phyloP scores from a whole-genome alignment of 495 filamentous ascomycete species.

The Talaromyces thailandensis region DNA sequence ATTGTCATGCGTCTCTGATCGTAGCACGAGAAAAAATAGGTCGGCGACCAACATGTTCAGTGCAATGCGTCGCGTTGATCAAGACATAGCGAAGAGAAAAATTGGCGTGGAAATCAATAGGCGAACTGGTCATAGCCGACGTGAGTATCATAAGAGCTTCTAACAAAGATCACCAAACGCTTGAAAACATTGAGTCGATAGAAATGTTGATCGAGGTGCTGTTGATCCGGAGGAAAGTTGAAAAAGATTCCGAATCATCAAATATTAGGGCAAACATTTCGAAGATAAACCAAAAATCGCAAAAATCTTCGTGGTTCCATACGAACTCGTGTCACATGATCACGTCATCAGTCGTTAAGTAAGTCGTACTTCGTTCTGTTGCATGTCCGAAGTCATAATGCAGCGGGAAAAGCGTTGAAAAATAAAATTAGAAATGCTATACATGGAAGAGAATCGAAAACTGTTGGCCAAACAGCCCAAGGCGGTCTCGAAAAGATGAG shows the following conservation, averaged over 20 bases:
- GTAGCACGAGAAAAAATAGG: neutral
- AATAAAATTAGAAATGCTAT: conserved; percentile 5
- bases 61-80: neutral
- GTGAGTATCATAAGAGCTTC: conserved; percentile 1
- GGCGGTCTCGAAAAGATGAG: neutral
- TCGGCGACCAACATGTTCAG: neutral
- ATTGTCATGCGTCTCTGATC: neutral
- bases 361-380: conserved; percentile 8
- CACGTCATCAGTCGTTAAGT: conserved; percentile 6
- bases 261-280: conserved; percentile 1
- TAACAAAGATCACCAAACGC: neutral
- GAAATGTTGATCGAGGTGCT: neutral
- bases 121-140: neutral
- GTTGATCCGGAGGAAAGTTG: neutral
- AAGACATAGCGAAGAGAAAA: neutral
- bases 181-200: conserved; percentile 2
- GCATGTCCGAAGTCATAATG: conserved; percentile 7
- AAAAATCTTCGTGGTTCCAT: conserved; percentile 7
- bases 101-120: neutral
- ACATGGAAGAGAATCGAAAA: conserved; percentile 3
- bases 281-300: conserved; percentile 6
- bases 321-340: conserved; percentile 9
- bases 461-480: neutral
- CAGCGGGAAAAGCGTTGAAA: neutral
- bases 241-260: neutral